These are phyloP conservation scores for Auricularia sp. DNA, from an alignment of 768 basidiomycete genomes.

Conservation along the genomic window DNA sequence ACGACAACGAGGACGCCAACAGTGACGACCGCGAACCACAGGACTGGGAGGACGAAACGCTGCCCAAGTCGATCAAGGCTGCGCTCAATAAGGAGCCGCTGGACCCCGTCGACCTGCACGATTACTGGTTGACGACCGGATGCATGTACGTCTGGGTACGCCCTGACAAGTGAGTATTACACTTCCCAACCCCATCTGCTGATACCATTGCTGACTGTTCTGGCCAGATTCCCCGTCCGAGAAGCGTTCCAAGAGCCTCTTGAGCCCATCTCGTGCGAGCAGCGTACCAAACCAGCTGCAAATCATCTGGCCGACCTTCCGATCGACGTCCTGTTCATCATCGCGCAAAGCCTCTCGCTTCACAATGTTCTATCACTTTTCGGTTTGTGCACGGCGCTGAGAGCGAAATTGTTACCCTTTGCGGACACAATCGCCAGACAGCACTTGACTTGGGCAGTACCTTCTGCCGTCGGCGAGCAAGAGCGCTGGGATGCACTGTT, in stretches of 20 bases:
- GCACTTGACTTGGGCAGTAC: background rate
- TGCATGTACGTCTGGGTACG: background rate
- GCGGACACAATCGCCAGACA: background rate
- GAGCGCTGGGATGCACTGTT: background rate
- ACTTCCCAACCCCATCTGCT: background rate
- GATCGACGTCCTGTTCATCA: conserved; percentile 62
- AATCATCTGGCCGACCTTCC: conserved; percentile 38
- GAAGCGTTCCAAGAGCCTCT: background rate
- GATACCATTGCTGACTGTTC: background rate
- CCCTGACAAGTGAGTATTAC: background rate
- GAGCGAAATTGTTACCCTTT: background rate
- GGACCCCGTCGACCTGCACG: background rate
- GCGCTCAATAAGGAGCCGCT: background rate
- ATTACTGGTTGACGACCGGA: background rate
- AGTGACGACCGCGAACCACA: background rate
- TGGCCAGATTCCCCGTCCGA: background rate
- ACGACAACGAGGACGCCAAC: too few relatives aligned
- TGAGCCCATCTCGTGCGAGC: background rate
- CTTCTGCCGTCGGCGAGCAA: background rate
- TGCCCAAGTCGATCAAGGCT: background rate
- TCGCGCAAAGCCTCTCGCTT: conserved; percentile 52
- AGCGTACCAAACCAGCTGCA: background rate
- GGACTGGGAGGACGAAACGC: background rate
- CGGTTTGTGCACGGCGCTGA: background rate
- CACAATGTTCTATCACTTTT: conserved; percentile 49